Percentiles rank a stretch among this genome's conserved stretches.
Evolutionary conservation across 345 rosid species (phyloP).

Genomic region (Balakata baccata): DNA sequence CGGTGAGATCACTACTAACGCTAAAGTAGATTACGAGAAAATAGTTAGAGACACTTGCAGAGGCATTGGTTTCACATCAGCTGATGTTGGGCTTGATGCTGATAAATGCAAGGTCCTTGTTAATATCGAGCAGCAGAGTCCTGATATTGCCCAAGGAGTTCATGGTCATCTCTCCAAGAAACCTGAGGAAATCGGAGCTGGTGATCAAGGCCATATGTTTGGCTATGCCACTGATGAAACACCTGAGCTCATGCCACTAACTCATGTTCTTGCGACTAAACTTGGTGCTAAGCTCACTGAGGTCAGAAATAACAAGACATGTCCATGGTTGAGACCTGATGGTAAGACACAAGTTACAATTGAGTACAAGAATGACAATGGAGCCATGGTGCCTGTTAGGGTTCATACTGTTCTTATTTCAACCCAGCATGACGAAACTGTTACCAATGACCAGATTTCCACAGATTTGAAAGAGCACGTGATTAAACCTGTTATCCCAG

Average conservation of each 20-base stretch:
- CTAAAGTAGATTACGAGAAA: slow-evolving; percentile 64
- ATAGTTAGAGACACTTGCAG: slow-evolving; percentile 74
- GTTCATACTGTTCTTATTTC: slow-evolving; percentile 80
- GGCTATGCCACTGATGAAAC: slow-evolving; percentile 83
- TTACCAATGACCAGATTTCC: slow-evolving; percentile 67
- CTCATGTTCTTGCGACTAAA: slow-evolving; percentile 76
- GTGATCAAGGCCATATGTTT: slow-evolving; percentile 83
- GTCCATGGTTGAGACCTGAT: slow-evolving; percentile 80
- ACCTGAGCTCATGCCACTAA: slow-evolving; percentile 70
- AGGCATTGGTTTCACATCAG: slow-evolving; percentile 60
- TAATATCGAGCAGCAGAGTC: slow-evolving; percentile 75
- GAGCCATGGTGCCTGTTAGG: slow-evolving; percentile 68
- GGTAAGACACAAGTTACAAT: slow-evolving; percentile 82
- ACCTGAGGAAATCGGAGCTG: slow-evolving; percentile 87
- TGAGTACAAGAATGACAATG: slow-evolving; percentile 60
- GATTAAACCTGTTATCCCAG: slow-evolving; percentile 68
- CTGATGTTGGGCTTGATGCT: slow-evolving; percentile 79
- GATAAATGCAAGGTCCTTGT: slow-evolving; percentile 71
- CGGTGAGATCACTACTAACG: slow-evolving; percentile 79
- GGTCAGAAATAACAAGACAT: slow-evolving; percentile 73
- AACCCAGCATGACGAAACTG: slow-evolving; percentile 78
- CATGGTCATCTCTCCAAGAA: slow-evolving; percentile 75
- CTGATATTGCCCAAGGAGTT: slow-evolving; percentile 81
- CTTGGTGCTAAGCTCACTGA: slow-evolving; percentile 83
- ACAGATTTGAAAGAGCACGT: slow-evolving; percentile 66